A percentile compares a stretch with the other conserved stretches of the same genome.
Conservation (phyloP, 164 flowering plant genomes). For the Liquidambar formosana region DNA sequence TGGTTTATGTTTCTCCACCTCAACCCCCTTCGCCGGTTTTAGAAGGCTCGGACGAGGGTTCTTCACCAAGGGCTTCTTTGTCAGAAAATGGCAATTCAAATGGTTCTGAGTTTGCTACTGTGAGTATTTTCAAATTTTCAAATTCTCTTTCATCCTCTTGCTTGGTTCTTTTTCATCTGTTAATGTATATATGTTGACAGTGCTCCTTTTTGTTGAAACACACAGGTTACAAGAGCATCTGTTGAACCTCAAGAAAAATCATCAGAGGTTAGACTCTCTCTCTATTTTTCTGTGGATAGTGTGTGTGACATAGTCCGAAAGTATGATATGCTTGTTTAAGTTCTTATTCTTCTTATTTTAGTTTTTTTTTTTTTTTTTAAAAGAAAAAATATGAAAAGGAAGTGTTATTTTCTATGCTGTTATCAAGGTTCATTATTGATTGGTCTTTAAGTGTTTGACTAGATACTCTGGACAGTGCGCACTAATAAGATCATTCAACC, state of each 20-base stretch:
- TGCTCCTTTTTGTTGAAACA: background rate
- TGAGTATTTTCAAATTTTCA: conserved; percentile 17
- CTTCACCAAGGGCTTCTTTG: conserved; percentile 46
- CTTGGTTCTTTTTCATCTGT: background rate
- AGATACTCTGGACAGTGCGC: no score
- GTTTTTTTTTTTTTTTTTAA: no score
- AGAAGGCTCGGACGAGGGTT: conserved; percentile 65
- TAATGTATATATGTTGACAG: background rate
- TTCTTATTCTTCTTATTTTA: no score
- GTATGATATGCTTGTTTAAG: background rate
- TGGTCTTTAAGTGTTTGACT: no score
- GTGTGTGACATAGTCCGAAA: background rate
- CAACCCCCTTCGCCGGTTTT: conserved; percentile 64
- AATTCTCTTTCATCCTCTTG: background rate
- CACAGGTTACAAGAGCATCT: conserved; percentile 25
- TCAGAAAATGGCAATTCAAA: conserved; percentile 46
- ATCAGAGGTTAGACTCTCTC: conserved; percentile 26
- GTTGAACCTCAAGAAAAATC: conserved; percentile 28
- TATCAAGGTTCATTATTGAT: background rate
- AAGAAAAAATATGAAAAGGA: no score
- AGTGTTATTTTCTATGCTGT: background rate
- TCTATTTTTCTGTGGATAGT: background rate
- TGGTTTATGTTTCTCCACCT: conserved; percentile 59
- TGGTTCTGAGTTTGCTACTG: conserved; percentile 31
- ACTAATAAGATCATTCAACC: no score